Percentiles rank a stretch among this genome's conserved stretches.
phyloP scores from a whole-genome alignment of 768 basidiomycete genomes.

The Royoungia palumana region DNA sequence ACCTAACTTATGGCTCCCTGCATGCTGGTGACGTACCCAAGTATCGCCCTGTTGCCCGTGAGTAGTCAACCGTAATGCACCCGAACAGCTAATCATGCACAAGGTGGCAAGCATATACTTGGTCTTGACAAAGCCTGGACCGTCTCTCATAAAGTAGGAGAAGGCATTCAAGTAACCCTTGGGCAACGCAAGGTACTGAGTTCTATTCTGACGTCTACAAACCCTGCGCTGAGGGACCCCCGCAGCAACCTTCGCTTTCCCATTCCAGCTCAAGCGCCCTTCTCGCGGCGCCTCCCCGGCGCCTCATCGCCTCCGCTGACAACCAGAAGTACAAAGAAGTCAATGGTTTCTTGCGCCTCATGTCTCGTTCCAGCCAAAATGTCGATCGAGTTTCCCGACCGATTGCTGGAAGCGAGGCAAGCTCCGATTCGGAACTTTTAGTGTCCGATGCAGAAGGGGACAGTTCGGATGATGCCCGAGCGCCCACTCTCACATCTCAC shows the following conservation, averaged over 20 bases:
- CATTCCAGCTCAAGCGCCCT: constrained; percentile 55
- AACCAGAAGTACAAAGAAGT: constrained; percentile 54
- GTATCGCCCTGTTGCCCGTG: constrained; percentile 59
- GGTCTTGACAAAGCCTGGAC: constrained; percentile 54
- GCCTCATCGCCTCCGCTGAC: constrained; percentile 39
- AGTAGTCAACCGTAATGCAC: constrained; percentile 22
- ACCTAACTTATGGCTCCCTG: constrained; percentile 64
- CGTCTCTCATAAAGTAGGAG: constrained; percentile 51
- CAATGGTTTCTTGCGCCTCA: constrained; percentile 64
- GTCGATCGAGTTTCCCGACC: constrained; percentile 49
- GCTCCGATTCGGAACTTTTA: constrained; percentile 36
- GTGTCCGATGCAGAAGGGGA: constrained; percentile 29
- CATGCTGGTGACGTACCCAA: constrained; percentile 63
- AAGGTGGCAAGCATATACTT: constrained; percentile 51
- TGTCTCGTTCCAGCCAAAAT: constrained; percentile 36
- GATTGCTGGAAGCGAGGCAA: constrained; percentile 35
- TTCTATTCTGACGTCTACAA: constrained; percentile 1
- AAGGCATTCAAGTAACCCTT: constrained; percentile 57
- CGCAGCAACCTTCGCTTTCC: constrained; percentile 49
- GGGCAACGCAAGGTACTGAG: constrained; percentile 42
- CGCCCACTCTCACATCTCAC: constrained; percentile 44
- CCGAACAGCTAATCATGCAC: constrained; percentile 48
- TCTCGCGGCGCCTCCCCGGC: constrained; percentile 48
- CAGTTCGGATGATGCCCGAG: constrained; percentile 35
- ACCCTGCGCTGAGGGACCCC: constrained; percentile 3